Evolutionary conservation across 2,329 filamentous ascomycete species (phyloP), one percentile per base, ranked within the genome.

Genomic region (Pseudofabraea citricarpa): DNA sequence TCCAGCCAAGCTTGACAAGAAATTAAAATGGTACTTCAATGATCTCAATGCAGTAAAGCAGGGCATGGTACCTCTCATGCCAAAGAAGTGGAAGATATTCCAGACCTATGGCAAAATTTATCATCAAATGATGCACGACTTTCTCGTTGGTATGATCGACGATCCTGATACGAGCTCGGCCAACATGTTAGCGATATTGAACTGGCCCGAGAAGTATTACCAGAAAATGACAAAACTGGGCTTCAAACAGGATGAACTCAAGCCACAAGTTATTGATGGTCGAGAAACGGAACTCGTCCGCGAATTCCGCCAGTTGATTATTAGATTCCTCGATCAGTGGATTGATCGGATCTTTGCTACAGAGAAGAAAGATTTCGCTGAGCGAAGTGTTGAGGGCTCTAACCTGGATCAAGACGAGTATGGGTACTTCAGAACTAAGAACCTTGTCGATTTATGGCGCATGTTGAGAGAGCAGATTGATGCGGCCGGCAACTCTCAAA

Each of bases 151-250:
- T 20, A 81, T 90, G 61, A 83, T 97, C 46, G 86, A 96, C 55
- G 87, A 95, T 57, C 79, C 86, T 1, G 81, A 90, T 40, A 77
- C 89, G n/a, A 88, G 81, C 36, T 90, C 90, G 1, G 85, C 85
- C 18, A 89, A 95, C 60, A 86, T 93, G 56, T 79, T 98, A 16
- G 85, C 89, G 51, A 94, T 98, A 53, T 85, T 97, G 57, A 86
- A 94, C 60, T 98, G 91, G 85, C 88, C 87, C 5, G 88, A 94
- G 50, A 93, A 91, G 61, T 98, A 98, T 70, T 95, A 97, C 67
- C 79, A 83, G 58, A 96, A 95, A 68, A 96, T 98, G 90, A 75
- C 74, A 58, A 94, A 94, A 65, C 77, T 98, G 15, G 90, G 90
- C 20, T 85, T 91, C 66, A 70, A 76, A 22, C 77, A 84, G 58